Percentiles rank a stretch among this genome's conserved stretches.
phyloP scores from a whole-genome alignment of 345 rosid genomes.

The Salix suchowensis region DNA sequence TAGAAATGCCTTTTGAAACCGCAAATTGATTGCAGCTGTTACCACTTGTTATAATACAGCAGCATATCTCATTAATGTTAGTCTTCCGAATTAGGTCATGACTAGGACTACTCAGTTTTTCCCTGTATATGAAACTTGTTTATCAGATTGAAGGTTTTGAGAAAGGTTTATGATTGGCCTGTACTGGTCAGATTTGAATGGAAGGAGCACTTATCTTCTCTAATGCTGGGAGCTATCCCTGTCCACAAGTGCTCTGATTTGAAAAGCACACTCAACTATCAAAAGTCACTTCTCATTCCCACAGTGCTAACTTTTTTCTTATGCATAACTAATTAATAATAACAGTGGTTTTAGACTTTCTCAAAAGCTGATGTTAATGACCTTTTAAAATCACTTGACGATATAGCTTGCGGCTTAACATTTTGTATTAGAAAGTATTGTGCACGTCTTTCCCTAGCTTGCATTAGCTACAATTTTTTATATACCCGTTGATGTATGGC shows the following conservation, averaged over 20 bases:
- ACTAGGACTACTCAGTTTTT: neutral
- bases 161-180: neutral
- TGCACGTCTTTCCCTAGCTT: neutral
- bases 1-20: neutral
- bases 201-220: slow-evolving; percentile 17
- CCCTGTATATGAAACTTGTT: neutral
- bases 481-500: neutral
- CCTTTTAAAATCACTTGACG: neutral
- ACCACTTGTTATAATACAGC: neutral
- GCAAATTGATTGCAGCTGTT: neutral
- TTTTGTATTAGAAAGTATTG: neutral
- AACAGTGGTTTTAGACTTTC: neutral
- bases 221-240: neutral
- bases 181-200: slow-evolving; percentile 2
- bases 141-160: neutral
- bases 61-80: neutral
- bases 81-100: slow-evolving; percentile 16
- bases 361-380: neutral
- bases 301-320: neutral
- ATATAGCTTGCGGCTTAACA: neutral
- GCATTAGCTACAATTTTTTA: neutral
- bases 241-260: slow-evolving; percentile 7
- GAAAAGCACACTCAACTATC: slow-evolving; percentile 27
- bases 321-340: neutral
- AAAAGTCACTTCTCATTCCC: neutral